Conservation (phyloP, 768 basidiomycete species). For the Macrolepiota dolichaula region DNA sequence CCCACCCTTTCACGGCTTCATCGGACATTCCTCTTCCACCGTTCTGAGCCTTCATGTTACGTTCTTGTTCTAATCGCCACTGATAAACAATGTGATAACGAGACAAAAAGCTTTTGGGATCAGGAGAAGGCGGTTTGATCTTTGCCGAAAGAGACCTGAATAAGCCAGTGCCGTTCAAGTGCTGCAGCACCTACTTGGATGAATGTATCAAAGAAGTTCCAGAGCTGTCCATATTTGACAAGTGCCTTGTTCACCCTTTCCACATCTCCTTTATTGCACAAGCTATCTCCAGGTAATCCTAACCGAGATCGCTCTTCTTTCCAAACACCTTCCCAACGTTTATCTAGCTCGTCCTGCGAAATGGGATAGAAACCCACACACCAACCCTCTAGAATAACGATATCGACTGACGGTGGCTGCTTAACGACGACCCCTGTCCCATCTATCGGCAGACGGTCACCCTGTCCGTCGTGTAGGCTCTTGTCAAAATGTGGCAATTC, state of each 20-base stretch:
- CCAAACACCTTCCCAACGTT: constrained; percentile 50
- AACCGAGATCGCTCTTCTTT: constrained; percentile 32
- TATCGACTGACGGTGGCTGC: constrained; percentile 46
- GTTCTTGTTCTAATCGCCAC: constrained; percentile 91
- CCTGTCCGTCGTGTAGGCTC: constrained; percentile 73
- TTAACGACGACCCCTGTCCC: constrained; percentile 39
- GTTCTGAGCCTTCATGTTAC: constrained; percentile 79
- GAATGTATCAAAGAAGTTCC: constrained; percentile 69
- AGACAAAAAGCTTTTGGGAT: constrained; percentile 22
- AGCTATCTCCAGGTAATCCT: constrained; percentile 30
- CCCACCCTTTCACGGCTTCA: constrained; percentile 60
- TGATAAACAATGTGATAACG: constrained; percentile 62
- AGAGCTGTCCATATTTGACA: constrained; percentile 58
- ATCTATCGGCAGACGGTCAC: constrained; percentile 64
- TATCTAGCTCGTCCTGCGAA: constrained; percentile 42
- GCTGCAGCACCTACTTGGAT: constrained; percentile 55
- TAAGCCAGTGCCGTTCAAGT: constrained; percentile 1
- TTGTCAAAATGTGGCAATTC: constrained; percentile 86
- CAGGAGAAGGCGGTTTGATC: constrained; percentile 28
- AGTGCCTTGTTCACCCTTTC: constrained; percentile 62
- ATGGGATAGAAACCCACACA: constrained; percentile 84
- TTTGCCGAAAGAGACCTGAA: constrained; percentile 12
- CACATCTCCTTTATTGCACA: constrained; percentile 50
- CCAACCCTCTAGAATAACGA: constrained; percentile 96
- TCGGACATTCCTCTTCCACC: constrained; percentile 91